Conservation (phyloP, 805 yeast species). For the Metschnikowia corniflorae region DNA sequence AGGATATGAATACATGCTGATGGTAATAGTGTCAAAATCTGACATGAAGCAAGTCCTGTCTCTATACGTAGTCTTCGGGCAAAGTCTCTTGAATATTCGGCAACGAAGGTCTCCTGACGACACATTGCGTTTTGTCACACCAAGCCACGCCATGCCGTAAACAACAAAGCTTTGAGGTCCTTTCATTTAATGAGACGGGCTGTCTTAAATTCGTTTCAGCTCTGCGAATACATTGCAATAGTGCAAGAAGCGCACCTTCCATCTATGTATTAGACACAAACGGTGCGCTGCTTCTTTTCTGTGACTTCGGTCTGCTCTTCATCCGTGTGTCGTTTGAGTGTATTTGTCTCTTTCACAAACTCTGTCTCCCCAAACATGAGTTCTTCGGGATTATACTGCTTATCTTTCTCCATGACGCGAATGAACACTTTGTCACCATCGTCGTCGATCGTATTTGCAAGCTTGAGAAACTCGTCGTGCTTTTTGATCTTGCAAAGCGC, state of each 20-base stretch:
- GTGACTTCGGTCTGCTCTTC: background rate
- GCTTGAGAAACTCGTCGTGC: conserved; percentile 44
- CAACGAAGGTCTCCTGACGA: too few species aligned
- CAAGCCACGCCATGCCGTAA: too few species aligned
- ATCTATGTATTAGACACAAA: conserved; percentile 7
- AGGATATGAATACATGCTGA: conserved; percentile 8
- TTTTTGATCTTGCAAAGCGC: conserved; percentile 54
- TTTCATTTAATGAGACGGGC: too few species aligned
- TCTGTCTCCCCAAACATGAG: conserved; percentile 5
- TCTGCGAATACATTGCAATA: too few species aligned
- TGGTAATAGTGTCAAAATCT: conserved; percentile 1
- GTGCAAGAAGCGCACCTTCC: too few species aligned
- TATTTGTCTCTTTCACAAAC: background rate
- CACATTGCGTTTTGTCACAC: too few species aligned
- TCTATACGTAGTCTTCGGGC: too few species aligned
- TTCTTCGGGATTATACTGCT: conserved; percentile 18
- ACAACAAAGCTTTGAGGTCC: too few species aligned
- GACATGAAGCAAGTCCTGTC: too few species aligned
- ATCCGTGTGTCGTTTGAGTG: background rate
- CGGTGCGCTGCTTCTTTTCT: conserved; percentile 9
- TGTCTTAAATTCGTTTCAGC: too few species aligned
- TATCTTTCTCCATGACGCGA: conserved; percentile 32
- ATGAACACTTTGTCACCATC: conserved; percentile 35
- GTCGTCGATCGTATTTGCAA: conserved; percentile 31
- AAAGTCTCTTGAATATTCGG: too few species aligned